These are phyloP conservation scores for Plasmodium yoelii DNA, from an alignment of 169 alveolate species.

Conservation along the genomic window DNA sequence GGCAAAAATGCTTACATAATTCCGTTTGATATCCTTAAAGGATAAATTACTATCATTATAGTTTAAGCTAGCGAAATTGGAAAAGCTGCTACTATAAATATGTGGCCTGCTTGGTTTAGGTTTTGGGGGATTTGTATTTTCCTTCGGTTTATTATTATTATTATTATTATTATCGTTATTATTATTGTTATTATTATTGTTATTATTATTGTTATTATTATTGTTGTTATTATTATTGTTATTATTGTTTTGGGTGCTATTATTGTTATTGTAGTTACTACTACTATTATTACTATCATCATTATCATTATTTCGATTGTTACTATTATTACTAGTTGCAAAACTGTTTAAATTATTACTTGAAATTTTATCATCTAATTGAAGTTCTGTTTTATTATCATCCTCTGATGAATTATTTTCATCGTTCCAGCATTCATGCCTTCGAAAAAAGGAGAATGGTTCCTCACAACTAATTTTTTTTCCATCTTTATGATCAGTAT, in stretches of 20 bases:
- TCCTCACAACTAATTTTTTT: slow-evolving; percentile 87
- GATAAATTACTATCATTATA: slow-evolving; percentile 68
- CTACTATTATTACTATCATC: not conserved
- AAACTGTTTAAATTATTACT: slow-evolving; percentile 47
- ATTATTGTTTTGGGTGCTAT: slow-evolving; percentile 3
- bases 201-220: slow-evolving; percentile 1
- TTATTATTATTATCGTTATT: not conserved
- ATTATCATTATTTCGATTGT: slow-evolving; percentile 16
- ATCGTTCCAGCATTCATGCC: slow-evolving; percentile 89
- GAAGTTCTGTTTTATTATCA: slow-evolving; percentile 30
- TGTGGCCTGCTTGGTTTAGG: slow-evolving; percentile 14
- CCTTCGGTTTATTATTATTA: not conserved
- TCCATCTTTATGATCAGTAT: slow-evolving; percentile 89
- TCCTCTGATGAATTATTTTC: slow-evolving; percentile 76
- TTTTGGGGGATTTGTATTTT: slow-evolving; percentile 7
- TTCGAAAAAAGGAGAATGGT: slow-evolving; percentile 88
- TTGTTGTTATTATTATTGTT: not conserved
- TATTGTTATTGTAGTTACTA: not conserved
- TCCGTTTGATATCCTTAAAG: slow-evolving; percentile 60
- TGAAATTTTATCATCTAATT: slow-evolving; percentile 14
- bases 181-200: too few species aligned
- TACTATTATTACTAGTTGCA: slow-evolving; percentile 21
- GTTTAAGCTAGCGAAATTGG: slow-evolving; percentile 51
- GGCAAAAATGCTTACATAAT: slow-evolving; percentile 71
- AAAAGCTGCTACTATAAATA: slow-evolving; percentile 53